phyloP scores from a whole-genome alignment of 208 protist genomes.

The Acanthamoeba lenticulata region DNA sequence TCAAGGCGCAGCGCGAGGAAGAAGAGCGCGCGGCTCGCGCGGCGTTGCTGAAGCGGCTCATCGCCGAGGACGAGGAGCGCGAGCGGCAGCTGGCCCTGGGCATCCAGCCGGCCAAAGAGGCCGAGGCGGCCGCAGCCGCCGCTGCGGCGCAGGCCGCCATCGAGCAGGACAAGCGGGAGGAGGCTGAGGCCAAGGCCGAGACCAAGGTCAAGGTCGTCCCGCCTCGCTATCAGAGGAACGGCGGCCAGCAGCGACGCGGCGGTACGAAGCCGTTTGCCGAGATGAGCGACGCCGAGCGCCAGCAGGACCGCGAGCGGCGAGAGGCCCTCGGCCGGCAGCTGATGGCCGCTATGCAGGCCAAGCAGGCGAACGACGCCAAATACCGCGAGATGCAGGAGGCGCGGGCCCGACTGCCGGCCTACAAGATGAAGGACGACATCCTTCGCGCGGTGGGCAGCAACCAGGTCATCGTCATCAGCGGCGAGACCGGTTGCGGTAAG shows the following conservation, averaged over 20 bases:
- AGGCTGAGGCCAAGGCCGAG: background rate
- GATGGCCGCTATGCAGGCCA: background rate
- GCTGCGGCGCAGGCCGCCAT: background rate
- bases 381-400: conserved; percentile 33
- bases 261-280: background rate
- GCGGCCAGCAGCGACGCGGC: background rate
- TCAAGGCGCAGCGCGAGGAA: background rate
- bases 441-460: conserved; percentile 3
- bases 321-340: no score
- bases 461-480: conserved; percentile 93
- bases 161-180: background rate
- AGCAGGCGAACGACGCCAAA: background rate
- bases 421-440: background rate
- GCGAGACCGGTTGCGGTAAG: conserved; percentile 97
- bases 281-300: background rate
- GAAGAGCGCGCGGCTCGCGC: background rate
- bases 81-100: background rate
- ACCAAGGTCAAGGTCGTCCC: conserved; percentile 27
- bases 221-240: background rate
- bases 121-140: background rate
- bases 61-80: background rate
- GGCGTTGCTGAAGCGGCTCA: background rate
- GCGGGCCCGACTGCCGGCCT: background rate
- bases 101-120: background rate
- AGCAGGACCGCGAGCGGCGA: no score